Base-by-base conservation (phyloP, 2,329 filamentous ascomycete genomes). In the Penicillium sp. region DNA sequence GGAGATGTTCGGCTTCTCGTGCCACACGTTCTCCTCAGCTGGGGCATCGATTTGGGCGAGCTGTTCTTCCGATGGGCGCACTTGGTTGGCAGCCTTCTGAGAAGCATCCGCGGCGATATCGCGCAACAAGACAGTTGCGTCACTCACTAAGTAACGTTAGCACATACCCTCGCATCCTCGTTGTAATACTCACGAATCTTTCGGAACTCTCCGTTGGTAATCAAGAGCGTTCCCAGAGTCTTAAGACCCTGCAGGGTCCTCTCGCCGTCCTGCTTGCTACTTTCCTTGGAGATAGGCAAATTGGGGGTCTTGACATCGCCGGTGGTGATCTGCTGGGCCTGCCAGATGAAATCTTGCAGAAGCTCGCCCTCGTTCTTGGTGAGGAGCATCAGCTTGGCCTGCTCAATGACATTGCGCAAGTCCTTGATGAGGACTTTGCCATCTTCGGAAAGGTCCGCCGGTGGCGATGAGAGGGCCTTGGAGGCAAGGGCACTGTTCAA, bases 281-380 rank as follows among this genome's bases (percentile, higher is more conserved):
- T 83, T 1, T 90, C 87, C 79, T 91, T 96, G 71, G 86, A 84
- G 48, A 96, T 67, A 0, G 91, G 89, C 1, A 85, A 83, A 55
- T 82, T 81, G 3, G 91, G 90, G 1, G 81, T 76, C 56, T 78
- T 74, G 26, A 90, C 82, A 51, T 83, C 81, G 67, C 82, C 87
- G 56, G 84, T 78, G 52, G 87, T 85, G 60, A 95, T 87, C 47
- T 90, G 84, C 71, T 91, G 87, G 0, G 92, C 93, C 72, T 96
- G 90, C 89, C 90, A 99, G 76, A 98, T 91, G 76, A 99, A 98
- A 69, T 99, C 93, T 72, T 99, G 95, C 21, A 99, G 80, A 56
- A 98, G 79, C 69, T 99, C 92, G 71, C 93, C 95, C 58, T 96
- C 85, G 72, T 99, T 99, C 84, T 98, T 99, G 78, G 89, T 90